These are phyloP conservation scores for Metarhizium album DNA, from an alignment of 2,329 filamentous ascomycete genomes.

Conservation along the genomic window DNA sequence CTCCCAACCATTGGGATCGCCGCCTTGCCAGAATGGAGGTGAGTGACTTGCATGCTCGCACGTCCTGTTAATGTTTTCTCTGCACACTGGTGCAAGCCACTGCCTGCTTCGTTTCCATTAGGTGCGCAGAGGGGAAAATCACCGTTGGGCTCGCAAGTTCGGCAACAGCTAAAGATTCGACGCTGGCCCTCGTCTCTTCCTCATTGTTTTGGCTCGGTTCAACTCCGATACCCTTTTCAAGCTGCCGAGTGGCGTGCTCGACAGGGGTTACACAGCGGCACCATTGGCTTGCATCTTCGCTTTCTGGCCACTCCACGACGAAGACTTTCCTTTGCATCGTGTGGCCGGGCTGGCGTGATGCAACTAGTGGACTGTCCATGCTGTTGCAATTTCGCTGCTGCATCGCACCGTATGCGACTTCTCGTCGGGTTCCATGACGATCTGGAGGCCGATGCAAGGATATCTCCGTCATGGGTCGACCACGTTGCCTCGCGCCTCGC, in stretches of 20 bases:
- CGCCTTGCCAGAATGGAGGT: constrained; percentile 7
- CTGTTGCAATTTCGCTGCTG: not conserved
- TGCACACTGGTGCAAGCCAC: not conserved
- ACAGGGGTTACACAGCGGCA: constrained; percentile 6
- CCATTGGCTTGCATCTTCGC: constrained; percentile 1
- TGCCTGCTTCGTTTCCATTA: not conserved
- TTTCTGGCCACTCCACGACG: not conserved
- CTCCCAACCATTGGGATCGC: not conserved
- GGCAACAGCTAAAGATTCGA: not conserved
- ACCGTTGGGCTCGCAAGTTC: not conserved
- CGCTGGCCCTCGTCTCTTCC: not conserved
- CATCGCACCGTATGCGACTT: not conserved
- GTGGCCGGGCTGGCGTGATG: not conserved
- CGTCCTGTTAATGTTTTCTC: not conserved
- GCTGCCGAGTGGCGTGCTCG: constrained; percentile 6
- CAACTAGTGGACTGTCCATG: constrained; percentile 1
- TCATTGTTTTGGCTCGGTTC: not conserved
- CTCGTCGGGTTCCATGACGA: not conserved
- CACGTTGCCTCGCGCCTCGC: not conserved
- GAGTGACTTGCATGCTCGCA: constrained; percentile 1
- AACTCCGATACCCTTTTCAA: not conserved
- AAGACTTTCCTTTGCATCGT: not conserved
- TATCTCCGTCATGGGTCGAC: not conserved
- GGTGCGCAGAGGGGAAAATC: not conserved
- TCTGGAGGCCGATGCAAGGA: not conserved